These are phyloP conservation scores for Gomphus bonarii DNA, from an alignment of 1,284 basidiomycete species.

Conservation along the genomic window DNA sequence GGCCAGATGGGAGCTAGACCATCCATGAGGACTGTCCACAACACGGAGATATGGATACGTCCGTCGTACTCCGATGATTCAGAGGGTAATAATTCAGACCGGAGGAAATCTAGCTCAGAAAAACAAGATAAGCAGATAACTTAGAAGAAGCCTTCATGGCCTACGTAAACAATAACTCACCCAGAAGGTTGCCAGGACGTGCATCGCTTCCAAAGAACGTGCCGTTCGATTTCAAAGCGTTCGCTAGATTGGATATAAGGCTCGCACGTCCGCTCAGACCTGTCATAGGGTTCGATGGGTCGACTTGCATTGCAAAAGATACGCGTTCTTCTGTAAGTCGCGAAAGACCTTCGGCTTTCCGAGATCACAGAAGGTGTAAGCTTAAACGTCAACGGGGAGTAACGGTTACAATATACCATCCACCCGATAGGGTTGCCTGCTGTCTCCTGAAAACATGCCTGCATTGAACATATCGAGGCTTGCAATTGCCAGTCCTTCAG, in stretches of 20 bases:
- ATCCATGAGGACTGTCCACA: slow-evolving; percentile 80
- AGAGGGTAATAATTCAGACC: slow-evolving; percentile 34
- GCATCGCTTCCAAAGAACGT: slow-evolving; percentile 62
- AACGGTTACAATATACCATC: slow-evolving; percentile 46
- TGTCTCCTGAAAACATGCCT: slow-evolving; percentile 74
- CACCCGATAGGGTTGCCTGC: slow-evolving; percentile 55
- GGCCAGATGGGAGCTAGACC: slow-evolving; percentile 89
- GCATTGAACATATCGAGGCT: slow-evolving; percentile 82
- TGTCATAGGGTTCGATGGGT: slow-evolving; percentile 72
- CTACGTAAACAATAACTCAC: slow-evolving; percentile 27
- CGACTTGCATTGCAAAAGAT: slow-evolving; percentile 75
- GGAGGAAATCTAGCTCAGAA: slow-evolving; percentile 53
- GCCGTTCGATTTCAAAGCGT: slow-evolving; percentile 54
- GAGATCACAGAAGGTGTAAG: not conserved
- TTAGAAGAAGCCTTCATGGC: not conserved
- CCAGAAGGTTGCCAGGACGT: slow-evolving; percentile 75
- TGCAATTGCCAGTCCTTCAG: slow-evolving; percentile 89
- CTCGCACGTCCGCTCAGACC: slow-evolving; percentile 81
- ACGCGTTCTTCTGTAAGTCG: slow-evolving; percentile 54
- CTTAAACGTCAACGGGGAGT: not conserved
- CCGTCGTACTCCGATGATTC: slow-evolving; percentile 22
- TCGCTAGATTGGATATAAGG: slow-evolving; percentile 63
- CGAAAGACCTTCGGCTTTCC: slow-evolving; percentile 62
- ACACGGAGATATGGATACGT: slow-evolving; percentile 50
- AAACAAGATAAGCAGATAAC: not conserved